Evolutionary conservation across 106 monocot genomes (phyloP), one percentile per base, ranked within the genome.

Genomic region (Triglochin maritima): DNA sequence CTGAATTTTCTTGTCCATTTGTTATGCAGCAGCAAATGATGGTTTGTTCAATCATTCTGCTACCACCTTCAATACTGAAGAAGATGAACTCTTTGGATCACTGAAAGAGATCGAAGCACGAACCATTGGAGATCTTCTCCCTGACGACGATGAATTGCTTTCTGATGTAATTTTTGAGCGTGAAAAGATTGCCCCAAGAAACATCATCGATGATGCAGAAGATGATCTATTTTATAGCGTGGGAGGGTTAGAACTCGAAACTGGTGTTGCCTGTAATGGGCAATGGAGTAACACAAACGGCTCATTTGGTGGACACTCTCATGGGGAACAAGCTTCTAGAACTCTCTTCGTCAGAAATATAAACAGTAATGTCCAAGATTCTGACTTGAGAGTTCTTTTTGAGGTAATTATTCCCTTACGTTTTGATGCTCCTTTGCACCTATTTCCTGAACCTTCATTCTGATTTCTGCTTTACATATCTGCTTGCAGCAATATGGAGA

Each of bases 341-440:
- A 86, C 89, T 17, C 84, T 93, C 73, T 80, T 89, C 71, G 86
- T 93, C 44, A 79, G 83, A 79, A 93, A 93, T 56, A 88, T 92
- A 59, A 85, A 85, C 59, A 82, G 92, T 58, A 80, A 80, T 71
- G 68, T 93, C 44, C 81, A 89, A 9, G 93, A 93, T 76, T 65
- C 73, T n/a, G 93, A 86, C 57, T 63, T 93, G 12, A 75, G 69
- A 54, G 50, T 51, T 69, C 68, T 92, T 61, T 92, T 92, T 71
- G 85, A 92, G 92, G 92, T 92, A 71, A 11, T 47, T 49, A 29
- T 66, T n/a, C 62, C 5, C 4, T 45, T 12, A 7, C 14, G 17
- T 60, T 5, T 17, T 66, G 3, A 48, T 58, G 7, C 9, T 11
- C 17, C 4, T 51, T 63, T 4, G 62, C 10, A 46, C 17, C 29